Base-by-base conservation (phyloP, 352 stramenopile species). In the Phytophthora meadii region DNA sequence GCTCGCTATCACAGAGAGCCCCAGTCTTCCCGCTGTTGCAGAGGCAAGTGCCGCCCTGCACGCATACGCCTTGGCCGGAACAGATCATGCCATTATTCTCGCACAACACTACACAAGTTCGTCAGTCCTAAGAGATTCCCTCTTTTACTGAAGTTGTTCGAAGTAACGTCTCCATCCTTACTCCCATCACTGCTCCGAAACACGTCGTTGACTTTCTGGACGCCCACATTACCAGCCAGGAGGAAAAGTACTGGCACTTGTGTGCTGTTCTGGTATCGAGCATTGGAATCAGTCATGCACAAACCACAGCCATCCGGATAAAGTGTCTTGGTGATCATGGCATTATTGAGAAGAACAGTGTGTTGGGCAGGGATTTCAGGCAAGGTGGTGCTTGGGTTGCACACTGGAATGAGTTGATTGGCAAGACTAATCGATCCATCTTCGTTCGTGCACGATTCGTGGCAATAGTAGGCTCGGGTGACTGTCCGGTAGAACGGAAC, bases 181-280 rank as follows among this genome's bases (percentile, higher is more conserved):
- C 86, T 89, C n/a, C 68, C 81, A 46, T 92, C 79, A 48, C 63
- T 76, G 67, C 72, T 89, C 41, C 44, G 61, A 55, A 91, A 94
- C 9, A 92, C 80, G 61, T 94, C 82, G 61, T 89, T 88, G 17
- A 89, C 78, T 47, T 94, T 94, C 48, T 94, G 78, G 41, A 79
- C 41, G 22, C 82, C 84, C 7, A 87, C 68, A 53, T 90, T 93
- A 28, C 86, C 86, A 5, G 78, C 84, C n/a, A 94, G 73, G 12
- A 93, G 51, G 28, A 87, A 67, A 30, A 94, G 72, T 42, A 74
- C 71, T 11, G 86, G 86, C 4, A 93, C 74, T 0, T 19, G 69
- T n/a, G 79, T 87, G 41, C 63, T 68, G 55, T 85, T 88, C 34
- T 82, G 60, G 54, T 90, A 93, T 12, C 82, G 76, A 41, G 75